Percentiles rank a stretch among this genome's conserved stretches.
phyloP scores from a whole-genome alignment of 768 basidiomycete genomes.

The Rhizopogon vesiculosus region DNA sequence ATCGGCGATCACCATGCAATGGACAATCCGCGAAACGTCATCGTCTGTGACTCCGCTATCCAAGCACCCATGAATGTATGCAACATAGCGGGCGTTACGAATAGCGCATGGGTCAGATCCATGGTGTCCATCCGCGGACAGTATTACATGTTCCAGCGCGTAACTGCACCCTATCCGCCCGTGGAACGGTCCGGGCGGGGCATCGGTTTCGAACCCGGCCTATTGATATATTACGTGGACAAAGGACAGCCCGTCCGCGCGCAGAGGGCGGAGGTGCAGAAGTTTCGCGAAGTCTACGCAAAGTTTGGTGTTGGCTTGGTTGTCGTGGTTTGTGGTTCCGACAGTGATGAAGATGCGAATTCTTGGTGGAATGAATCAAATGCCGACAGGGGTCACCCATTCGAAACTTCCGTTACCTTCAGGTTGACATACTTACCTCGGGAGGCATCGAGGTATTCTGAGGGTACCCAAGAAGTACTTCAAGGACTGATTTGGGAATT shows the following conservation, averaged over 20 bases:
- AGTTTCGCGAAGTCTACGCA: no score
- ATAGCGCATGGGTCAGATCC: not conserved
- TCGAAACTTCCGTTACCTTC: not conserved
- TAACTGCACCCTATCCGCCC: slow-evolving; percentile 1
- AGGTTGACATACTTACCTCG: not conserved
- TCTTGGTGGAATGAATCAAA: slow-evolving; percentile 3
- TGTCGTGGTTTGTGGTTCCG: no score
- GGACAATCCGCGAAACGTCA: not conserved
- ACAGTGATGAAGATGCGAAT: slow-evolving; percentile 4
- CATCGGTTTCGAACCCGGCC: not conserved
- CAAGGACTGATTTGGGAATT: not conserved
- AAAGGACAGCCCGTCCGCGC: no score
- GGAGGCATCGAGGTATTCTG: not conserved
- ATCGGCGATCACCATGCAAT: not conserved
- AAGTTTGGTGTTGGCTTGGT: no score
- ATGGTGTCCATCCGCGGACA: not conserved
- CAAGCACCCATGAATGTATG: not conserved
- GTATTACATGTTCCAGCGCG: slow-evolving; percentile 5
- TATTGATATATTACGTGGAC: no score
- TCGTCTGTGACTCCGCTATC: slow-evolving; percentile 6
- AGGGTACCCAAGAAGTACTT: not conserved
- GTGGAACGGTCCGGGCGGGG: not conserved
- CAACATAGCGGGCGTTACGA: slow-evolving; percentile 1
- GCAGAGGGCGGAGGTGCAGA: no score
- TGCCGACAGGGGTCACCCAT: not conserved